Base-by-base conservation (phyloP, 176 grass and related monocot species). In the Poa pratensis region DNA sequence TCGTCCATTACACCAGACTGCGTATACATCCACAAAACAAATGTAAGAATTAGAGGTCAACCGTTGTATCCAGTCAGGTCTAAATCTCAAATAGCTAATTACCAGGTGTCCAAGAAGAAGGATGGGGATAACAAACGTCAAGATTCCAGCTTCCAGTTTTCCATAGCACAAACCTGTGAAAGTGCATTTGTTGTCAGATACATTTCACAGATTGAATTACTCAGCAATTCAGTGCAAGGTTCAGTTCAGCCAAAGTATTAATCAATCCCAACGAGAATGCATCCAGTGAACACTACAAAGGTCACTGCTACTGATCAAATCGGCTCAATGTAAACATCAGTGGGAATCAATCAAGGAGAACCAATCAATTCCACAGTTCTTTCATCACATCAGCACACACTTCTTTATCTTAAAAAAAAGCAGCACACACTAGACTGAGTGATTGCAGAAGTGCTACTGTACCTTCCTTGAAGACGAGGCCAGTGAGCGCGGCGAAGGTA, bases 51-150 rank as follows among this genome's bases (percentile, higher is more conserved):
- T 40, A 12, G 0, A 69, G 26, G 46, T 70, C 12, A 46, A 3
- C 34, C 19, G 8, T 0, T n/a, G 34, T 26, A 34, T 1, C 13
- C 23, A 5, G 15, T 32, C 17, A 10, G 9, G 19, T 70, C 19
- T 70, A 35, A 42, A 57, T 15, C 3, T 2, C 5, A 15, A 10
- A 39, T 23, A 35, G 17, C 5, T 15, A 15, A 78, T 65, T 93
- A 98, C 95, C 85, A 98, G 78, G 89, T 98, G 95, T 12, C 95
- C 95, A 2, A 98, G 92, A 85, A 98, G 93, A 80, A 98, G 87
- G 9, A 87, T 89, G 13, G 95, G 95, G 69, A 98, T 98, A 15
- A 98, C 82, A 84, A 98, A 98, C 2, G 95, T 98, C 49, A 98
- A 85, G 82, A 95, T 81, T 1, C 93, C 93, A 77, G 93, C 95